Evolutionary conservation across 768 basidiomycete genomes (phyloP).

Genomic region (Mycena haematopus): DNA sequence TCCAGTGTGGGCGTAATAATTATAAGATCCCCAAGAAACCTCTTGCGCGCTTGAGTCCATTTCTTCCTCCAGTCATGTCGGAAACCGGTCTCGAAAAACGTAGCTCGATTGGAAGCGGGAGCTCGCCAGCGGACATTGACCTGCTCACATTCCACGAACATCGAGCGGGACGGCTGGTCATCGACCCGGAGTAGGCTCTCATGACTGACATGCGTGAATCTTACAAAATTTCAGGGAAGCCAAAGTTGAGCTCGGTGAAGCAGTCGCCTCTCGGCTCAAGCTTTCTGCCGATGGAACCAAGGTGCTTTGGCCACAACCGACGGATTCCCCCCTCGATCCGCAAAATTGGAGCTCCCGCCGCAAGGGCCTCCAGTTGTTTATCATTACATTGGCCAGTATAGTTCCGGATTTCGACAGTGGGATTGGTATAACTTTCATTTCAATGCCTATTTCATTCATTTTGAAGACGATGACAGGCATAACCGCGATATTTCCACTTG

Average conservation of each 20-base stretch:
- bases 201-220: not conserved
- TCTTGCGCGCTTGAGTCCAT: not conserved
- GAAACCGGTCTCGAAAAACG: not conserved
- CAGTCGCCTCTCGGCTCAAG: constrained; percentile 54
- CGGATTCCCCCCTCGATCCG: constrained; percentile 36
- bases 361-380: constrained; percentile 55
- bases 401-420: constrained; percentile 65
- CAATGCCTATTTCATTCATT: too few relatives aligned
- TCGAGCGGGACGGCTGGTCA: constrained; percentile 59
- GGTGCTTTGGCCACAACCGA: constrained; percentile 66
- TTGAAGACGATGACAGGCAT: constrained; percentile 43
- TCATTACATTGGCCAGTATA: constrained; percentile 52
- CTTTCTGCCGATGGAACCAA: constrained; percentile 56
- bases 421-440: constrained; percentile 40
- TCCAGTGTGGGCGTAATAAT: too few relatives aligned
- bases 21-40: not conserved
- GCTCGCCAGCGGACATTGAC: constrained; percentile 31
- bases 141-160: constrained; percentile 53
- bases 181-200: constrained; percentile 56
- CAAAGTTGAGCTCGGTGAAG: constrained; percentile 59
- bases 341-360: constrained; percentile 55
- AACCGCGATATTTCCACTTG: constrained; percentile 61
- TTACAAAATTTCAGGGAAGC: constrained; percentile 52
- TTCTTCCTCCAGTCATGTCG: not conserved
- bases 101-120: not conserved